A percentile compares a stretch with the other conserved stretches of the same genome.
phyloP scores from a whole-genome alignment of 2,329 filamentous ascomycete species.

The Trichoderma hamatum region DNA sequence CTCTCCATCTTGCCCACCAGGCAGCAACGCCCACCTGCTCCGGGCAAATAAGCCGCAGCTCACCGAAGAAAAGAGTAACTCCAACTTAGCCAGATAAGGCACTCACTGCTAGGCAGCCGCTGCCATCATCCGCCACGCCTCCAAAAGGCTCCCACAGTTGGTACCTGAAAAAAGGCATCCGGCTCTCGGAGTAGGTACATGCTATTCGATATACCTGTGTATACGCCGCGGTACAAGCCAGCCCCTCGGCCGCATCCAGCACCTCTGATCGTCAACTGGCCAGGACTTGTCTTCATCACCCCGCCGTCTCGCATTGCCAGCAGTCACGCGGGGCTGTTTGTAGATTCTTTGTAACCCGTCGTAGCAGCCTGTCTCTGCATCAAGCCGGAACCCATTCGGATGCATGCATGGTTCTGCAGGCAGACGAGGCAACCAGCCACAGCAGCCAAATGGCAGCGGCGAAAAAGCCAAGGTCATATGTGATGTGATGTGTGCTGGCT shows the following conservation, averaged over 20 bases:
- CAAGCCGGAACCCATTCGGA: not conserved
- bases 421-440: constrained; percentile 14
- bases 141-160: not conserved
- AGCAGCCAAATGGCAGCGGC: not conserved
- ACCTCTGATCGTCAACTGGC: not conserved
- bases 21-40: not conserved
- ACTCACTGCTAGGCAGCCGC: constrained; percentile 14
- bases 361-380: not conserved
- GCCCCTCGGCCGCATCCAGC: not conserved
- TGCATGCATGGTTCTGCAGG: not conserved
- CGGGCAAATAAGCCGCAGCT: not conserved
- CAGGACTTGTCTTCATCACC: not conserved
- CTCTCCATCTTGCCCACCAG: not conserved
- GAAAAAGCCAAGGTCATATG: not conserved
- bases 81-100: not conserved
- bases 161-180: not conserved
- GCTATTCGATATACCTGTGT: not conserved
- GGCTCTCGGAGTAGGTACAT: not conserved
- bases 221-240: not conserved
- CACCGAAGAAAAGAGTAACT: not conserved
- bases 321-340: constrained; percentile 14
- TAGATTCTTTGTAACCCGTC: not conserved
- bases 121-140: not conserved
- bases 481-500: not conserved
- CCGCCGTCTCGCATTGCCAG: constrained; percentile 12